phyloP scores from a whole-genome alignment of 345 rosid genomes.

The Boechera stricta region DNA sequence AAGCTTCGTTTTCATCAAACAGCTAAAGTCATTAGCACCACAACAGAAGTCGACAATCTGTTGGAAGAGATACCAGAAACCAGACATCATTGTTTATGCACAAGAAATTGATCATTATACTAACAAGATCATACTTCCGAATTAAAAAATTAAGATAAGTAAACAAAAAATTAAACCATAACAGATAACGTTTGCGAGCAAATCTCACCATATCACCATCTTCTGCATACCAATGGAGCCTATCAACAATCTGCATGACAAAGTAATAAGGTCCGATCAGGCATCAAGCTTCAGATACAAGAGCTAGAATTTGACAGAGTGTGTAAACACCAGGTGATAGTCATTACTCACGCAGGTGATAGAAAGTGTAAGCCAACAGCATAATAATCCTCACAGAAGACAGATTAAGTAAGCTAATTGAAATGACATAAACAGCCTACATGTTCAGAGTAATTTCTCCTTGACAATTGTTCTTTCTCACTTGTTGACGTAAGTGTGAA shows the following conservation, averaged over 20 bases:
- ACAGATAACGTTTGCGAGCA: constrained; percentile 19
- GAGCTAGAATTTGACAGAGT: constrained; percentile 10
- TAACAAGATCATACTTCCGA: neutral
- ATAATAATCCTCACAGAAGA: constrained; percentile 30
- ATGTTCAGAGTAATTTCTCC: constrained; percentile 22
- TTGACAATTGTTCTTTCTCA: constrained; percentile 15
- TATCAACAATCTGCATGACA: constrained; percentile 77
- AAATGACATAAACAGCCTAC: constrained; percentile 12
- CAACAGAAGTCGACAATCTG: constrained; percentile 97
- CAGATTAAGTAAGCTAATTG: constrained; percentile 2
- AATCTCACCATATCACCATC: constrained; percentile 84
- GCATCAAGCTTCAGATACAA: constrained; percentile 20
- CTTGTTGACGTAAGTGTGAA: constrained; percentile 5
- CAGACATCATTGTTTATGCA: constrained; percentile 25
- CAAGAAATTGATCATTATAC: constrained; percentile 4
- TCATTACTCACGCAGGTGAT: constrained; percentile 20
- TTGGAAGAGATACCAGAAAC: constrained; percentile 37
- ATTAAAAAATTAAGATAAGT: neutral
- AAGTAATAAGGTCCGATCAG: constrained; percentile 30
- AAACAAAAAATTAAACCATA: constrained; percentile 6
- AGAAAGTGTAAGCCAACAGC: constrained; percentile 27
- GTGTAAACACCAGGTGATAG: neutral
- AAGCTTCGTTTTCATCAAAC: constrained; percentile 77
- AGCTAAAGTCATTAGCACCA: constrained; percentile 95
- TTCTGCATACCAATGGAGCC: constrained; percentile 79